Evolutionary conservation across 139 green algal genomes (phyloP), one percentile per base, ranked within the genome.

Genomic region (Closterium sp.): DNA sequence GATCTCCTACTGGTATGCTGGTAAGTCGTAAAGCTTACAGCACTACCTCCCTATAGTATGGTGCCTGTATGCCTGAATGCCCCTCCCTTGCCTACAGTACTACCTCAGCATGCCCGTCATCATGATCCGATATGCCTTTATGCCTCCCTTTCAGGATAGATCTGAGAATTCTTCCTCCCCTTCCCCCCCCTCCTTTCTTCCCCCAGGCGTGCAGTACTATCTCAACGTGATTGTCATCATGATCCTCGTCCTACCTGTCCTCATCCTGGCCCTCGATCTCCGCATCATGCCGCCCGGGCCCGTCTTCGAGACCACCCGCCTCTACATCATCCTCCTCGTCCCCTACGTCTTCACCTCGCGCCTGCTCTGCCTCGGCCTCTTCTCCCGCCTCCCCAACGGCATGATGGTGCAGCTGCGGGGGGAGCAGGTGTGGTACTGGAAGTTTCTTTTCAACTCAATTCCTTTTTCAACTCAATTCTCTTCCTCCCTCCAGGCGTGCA

Each of bases 291-390:
- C 79, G 19, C 30, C 29, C 13, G 90, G 62, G 5, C 32, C 19
- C 50, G 24, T 38, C 24, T 70, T 88, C 85, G 30, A 31, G 1
- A 50, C 28, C 17, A 34, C 86, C 24, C 85, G 85, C 85, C 90
- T 93, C 31, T 94, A 94, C 88, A 30, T 94, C 28, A 91, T 92
- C 22, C 89, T 94, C 38, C 70, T 94, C n/a, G 91, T 94, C 29
- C 91, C 91, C n/a, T 92, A 94, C 31, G 88, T 94, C 0, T 32
- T 92, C 32, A 29, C 31, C 29, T 86, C 31, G 3, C 45, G 89
- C 45, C 88, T 94, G 19, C 88, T 94, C 95, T 91, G 92, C 89
- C 85, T 92, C 94, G 32, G 89, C 29, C 92, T 91, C 95, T 95
- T 89, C 73, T 88, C 42, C 31, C 79, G 90, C 79, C 90, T 93